phyloP scores from a whole-genome alignment of 208 protist genomes.

The Acanthamoeba castellanii region DNA sequence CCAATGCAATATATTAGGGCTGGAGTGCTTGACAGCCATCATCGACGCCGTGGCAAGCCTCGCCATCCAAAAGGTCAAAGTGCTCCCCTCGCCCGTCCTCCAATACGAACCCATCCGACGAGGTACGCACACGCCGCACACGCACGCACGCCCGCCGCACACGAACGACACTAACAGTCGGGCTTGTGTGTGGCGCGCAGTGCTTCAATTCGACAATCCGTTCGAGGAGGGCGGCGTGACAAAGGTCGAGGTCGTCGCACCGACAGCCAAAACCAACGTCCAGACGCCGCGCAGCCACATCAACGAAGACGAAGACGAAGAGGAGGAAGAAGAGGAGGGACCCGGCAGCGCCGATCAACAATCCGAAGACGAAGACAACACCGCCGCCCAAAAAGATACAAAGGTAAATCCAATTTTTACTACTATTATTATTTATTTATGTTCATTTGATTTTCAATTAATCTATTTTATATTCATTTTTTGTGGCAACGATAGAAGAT shows the following conservation, averaged over 20 bases:
- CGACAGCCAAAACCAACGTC: not conserved
- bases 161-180: too few relatives aligned
- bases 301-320: slow-evolving; percentile 57
- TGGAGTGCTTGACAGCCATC: slow-evolving; percentile 51
- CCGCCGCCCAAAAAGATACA: not conserved
- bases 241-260: slow-evolving; percentile 6
- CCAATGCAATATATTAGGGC: not conserved
- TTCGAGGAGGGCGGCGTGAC: slow-evolving; percentile 61
- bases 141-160: too few relatives aligned
- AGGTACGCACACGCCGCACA: not conserved
- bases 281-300: not conserved
- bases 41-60: slow-evolving; percentile 56
- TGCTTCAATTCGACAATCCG: slow-evolving; percentile 50
- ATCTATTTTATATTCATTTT: too few relatives aligned
- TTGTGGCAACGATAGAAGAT: not conserved
- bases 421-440: too few relatives aligned
- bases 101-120: slow-evolving; percentile 8
- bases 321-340: not conserved
- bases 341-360: not conserved
- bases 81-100: not conserved
- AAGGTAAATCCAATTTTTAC: not conserved
- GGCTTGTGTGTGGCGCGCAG: too few relatives aligned
- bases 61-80: slow-evolving; percentile 34
- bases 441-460: too few relatives aligned
- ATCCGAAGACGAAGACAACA: not conserved